phyloP scores from a whole-genome alignment of 306 rosid species.

The Vicia faba region DNA sequence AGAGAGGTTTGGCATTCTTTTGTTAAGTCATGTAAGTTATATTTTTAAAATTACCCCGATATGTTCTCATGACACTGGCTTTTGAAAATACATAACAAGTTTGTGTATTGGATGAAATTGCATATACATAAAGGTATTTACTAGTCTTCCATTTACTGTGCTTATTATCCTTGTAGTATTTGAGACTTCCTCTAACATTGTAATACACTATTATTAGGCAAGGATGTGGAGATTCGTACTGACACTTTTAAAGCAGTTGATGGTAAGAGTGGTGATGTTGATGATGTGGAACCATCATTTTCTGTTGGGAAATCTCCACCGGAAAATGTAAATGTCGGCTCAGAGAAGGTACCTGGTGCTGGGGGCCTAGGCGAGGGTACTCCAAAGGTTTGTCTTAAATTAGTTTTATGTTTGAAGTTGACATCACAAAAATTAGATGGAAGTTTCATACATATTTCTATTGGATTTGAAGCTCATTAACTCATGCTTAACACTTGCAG shows the following conservation, averaged over 20 bases:
- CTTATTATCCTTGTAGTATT: constrained; percentile 3
- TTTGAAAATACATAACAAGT: constrained; percentile 5
- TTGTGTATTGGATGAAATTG: constrained; percentile 8
- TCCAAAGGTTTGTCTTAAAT: constrained; percentile 68
- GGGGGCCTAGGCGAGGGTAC: constrained; percentile 88
- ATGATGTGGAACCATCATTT: constrained; percentile 56
- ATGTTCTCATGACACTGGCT: not conserved
- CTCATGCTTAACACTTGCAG: constrained; percentile 50
- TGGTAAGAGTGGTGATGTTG: constrained; percentile 46
- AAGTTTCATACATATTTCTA: constrained; percentile 6
- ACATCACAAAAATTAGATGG: not conserved
- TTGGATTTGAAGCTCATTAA: constrained; percentile 34
- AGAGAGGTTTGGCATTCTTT: constrained; percentile 5
- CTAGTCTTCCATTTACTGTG: not conserved
- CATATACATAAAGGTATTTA: not conserved
- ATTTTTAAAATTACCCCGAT: not conserved
- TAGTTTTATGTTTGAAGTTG: not conserved
- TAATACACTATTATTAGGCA: constrained; percentile 41
- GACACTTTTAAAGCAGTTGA: constrained; percentile 49
- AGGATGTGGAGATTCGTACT: constrained; percentile 45
- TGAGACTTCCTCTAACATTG: constrained; percentile 20
- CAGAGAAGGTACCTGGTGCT: constrained; percentile 49
- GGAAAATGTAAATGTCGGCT: constrained; percentile 55
- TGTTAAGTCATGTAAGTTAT: constrained; percentile 7
- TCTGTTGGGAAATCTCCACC: constrained; percentile 70